Percentiles rank a stretch among this genome's conserved stretches.
Conservation (phyloP, 2,329 filamentous ascomycete species). For the Sporothrix pseudoabietina region DNA sequence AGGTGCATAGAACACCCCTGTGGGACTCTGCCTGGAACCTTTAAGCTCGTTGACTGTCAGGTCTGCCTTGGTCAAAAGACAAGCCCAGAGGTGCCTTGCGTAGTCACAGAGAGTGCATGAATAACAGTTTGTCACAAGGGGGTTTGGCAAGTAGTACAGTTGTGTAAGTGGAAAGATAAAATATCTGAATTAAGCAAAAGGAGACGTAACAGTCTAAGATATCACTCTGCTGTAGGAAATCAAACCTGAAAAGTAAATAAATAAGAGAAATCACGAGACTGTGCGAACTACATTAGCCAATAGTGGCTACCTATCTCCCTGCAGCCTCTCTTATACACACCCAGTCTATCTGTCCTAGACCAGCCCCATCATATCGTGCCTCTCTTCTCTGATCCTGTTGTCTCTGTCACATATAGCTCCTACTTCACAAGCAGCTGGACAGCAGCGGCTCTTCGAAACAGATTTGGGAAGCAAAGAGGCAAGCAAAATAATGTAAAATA, state of each 20-base stretch:
- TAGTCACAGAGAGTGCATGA: not conserved
- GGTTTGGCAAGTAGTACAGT: not conserved
- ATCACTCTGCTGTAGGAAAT: not conserved
- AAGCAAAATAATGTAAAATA: constrained; percentile 1
- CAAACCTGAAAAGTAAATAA: not conserved
- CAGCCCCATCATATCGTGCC: not conserved
- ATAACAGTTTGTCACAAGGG: not conserved
- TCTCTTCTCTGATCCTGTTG: not conserved
- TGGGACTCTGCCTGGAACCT: too few species aligned
- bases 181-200: not conserved
- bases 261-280: not conserved
- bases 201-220: not conserved
- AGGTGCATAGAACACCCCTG: not conserved
- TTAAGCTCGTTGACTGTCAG: not conserved
- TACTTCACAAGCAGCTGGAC: not conserved
- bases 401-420: not conserved
- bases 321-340: too few species aligned
- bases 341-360: not conserved
- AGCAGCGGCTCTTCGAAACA: not conserved
- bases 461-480: not conserved
- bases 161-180: not conserved
- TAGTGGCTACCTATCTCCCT: not conserved
- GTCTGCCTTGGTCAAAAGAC: not conserved
- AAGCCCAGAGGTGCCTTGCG: not conserved
- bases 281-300: not conserved